Percentiles rank a stretch among this genome's conserved stretches.
These are phyloP conservation scores for Aspergillus bombycis DNA, from an alignment of 2,329 filamentous ascomycete species.

Conservation along the genomic window DNA sequence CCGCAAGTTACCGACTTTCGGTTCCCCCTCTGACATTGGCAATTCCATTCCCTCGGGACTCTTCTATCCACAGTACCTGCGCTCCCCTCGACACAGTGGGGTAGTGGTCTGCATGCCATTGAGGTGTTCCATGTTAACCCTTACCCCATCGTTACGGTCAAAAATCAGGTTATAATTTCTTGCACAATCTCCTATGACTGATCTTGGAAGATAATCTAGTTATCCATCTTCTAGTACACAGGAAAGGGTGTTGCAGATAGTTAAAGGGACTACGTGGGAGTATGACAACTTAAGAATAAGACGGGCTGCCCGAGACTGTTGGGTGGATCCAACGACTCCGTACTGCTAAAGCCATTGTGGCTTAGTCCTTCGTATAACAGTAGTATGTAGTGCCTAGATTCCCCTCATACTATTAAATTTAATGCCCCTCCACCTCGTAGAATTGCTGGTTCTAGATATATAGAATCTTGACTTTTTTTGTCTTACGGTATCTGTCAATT, in stretches of 20 bases:
- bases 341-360: neutral
- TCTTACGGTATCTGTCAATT: neutral
- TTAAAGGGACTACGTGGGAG: too few species aligned
- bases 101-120: neutral
- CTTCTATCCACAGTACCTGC: neutral
- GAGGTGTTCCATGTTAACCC: neutral
- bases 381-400: neutral
- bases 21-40: neutral
- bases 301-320: neutral
- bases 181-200: neutral
- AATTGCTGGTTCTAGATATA: neutral
- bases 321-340: neutral
- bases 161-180: neutral
- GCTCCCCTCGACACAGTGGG: neutral
- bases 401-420: slow-evolving; percentile 6
- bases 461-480: neutral
- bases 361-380: neutral
- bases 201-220: neutral
- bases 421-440: neutral
- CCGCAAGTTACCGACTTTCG: neutral
- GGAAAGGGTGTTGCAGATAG: neutral
- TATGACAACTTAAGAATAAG: neutral
- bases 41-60: neutral
- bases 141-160: neutral
- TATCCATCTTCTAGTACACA: neutral